phyloP scores from a whole-genome alignment of 2,329 filamentous ascomycete genomes.

The Alternaria brassicae region DNA sequence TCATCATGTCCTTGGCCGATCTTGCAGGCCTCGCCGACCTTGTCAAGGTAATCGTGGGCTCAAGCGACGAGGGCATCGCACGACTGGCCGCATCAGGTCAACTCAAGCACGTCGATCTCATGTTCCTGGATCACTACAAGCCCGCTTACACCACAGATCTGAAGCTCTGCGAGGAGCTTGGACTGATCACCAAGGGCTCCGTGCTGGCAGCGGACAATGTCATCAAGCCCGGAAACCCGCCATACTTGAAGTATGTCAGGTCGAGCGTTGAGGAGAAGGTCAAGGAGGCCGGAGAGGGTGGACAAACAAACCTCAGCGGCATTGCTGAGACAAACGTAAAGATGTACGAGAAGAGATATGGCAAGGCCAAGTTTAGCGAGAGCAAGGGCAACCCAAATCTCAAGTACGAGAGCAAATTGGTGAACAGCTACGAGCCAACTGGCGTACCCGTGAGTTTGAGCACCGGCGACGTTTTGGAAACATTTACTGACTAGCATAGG shows the following conservation, averaged over 20 bases:
- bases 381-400: constrained; percentile 67
- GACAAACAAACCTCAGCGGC: constrained; percentile 46
- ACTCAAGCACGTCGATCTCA: constrained; percentile 69
- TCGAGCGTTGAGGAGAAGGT: constrained; percentile 69
- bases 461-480: background rate
- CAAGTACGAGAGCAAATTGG: constrained; percentile 69
- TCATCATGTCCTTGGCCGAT: constrained; percentile 72
- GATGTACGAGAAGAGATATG: constrained; percentile 58
- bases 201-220: constrained; percentile 75
- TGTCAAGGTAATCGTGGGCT: constrained; percentile 74
- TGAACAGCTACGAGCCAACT: constrained; percentile 72
- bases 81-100: constrained; percentile 63
- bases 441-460: constrained; percentile 65
- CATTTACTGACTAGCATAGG: constrained; percentile 52
- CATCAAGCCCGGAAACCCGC: constrained; percentile 73
- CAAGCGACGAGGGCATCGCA: constrained; percentile 70
- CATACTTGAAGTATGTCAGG: constrained; percentile 74
- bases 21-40: constrained; percentile 75
- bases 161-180: constrained; percentile 76
- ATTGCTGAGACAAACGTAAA: constrained; percentile 57
- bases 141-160: constrained; percentile 76
- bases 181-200: constrained; percentile 67
- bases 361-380: constrained; percentile 54
- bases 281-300: constrained; percentile 42
- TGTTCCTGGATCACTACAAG: constrained; percentile 85